Evolutionary conservation across 805 yeast species (phyloP), one percentile per base, ranked within the genome.

Genomic region (Candida suzukii): DNA sequence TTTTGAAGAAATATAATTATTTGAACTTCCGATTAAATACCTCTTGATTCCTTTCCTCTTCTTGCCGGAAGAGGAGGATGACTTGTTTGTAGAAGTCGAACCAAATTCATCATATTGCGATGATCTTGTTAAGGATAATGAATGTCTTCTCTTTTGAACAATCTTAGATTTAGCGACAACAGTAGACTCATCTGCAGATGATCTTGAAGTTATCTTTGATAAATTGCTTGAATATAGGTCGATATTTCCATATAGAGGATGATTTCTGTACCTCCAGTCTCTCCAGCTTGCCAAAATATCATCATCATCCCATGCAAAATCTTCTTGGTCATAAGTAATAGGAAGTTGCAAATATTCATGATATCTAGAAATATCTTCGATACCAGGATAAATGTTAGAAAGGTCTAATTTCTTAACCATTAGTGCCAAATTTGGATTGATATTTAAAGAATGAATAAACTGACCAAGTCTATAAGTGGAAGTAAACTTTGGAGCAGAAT

Each of bases 381-480:
- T 53, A 9, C 79, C 78, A 18, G 70, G 63, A 19, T 41, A 53
- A 45, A 56, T 73, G 42, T 54, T 57, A 1, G 90, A 79, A 21
- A 88, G 57, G 54, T 88, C 86, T 34, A 88, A 54, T 0, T 51
- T 44, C 47, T 69, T 69, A 2, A 88, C 84, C 44, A 70, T 67
- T 20, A 55, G 51, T 0, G 90, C 88, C 40, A 83, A 68, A 3
- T 64, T 63, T 9, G 74, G 68, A 47, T 74, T 72, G 41, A 73
- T 66, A 35, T 83, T 67, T n/a, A 88, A 58, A 5, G 79, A 71
- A 2, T 88, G 71, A 5, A 88, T 77, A 51, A 88, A 80, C 59
- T 88, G 95, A 0, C 87, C 93, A 35, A 85, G 74, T 33, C 95
- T 65, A 55, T 83, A 88, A 7, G 90, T 80, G 2, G 95, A 79